Evolutionary conservation across 179 eudicot genomes (phyloP).

Genomic region (Silene noctiflora): DNA sequence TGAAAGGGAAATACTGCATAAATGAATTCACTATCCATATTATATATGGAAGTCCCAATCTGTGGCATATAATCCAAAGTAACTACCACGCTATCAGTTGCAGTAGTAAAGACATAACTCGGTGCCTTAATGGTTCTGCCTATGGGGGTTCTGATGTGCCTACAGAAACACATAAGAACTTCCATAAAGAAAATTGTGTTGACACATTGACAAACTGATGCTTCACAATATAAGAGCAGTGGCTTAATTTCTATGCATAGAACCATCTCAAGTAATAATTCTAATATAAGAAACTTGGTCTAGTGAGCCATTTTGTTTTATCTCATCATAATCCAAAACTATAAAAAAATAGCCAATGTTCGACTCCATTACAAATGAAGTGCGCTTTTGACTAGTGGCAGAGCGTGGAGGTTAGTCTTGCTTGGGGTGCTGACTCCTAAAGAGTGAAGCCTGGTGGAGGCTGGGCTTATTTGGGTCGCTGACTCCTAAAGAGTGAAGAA

Average conservation of each 20-base stretch:
- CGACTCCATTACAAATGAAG: not conserved
- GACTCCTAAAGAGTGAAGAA: too few species aligned
- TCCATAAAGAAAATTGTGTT: not conserved
- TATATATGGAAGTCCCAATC: not conserved
- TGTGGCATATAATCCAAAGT: not conserved
- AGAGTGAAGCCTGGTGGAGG: too few species aligned
- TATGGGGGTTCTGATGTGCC: not conserved
- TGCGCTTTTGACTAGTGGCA: too few species aligned
- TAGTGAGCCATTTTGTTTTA: not conserved
- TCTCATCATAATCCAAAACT: not conserved
- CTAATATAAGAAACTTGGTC: not conserved
- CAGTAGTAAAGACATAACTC: not conserved
- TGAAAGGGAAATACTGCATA: not conserved
- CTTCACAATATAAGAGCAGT: slow-evolving; percentile 3
- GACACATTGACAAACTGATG: not conserved
- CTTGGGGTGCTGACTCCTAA: too few species aligned
- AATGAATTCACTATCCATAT: not conserved
- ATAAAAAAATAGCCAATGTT: not conserved
- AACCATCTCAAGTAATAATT: not conserved
- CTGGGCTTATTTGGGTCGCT: too few species aligned
- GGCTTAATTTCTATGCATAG: not conserved
- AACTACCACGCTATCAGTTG: not conserved
- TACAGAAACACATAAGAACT: not conserved
- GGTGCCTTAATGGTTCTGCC: not conserved
- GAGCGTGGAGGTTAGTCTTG: too few species aligned